These are phyloP conservation scores for Tetrapisispora fleetii DNA, from an alignment of 805 yeast genomes.

Conservation along the genomic window DNA sequence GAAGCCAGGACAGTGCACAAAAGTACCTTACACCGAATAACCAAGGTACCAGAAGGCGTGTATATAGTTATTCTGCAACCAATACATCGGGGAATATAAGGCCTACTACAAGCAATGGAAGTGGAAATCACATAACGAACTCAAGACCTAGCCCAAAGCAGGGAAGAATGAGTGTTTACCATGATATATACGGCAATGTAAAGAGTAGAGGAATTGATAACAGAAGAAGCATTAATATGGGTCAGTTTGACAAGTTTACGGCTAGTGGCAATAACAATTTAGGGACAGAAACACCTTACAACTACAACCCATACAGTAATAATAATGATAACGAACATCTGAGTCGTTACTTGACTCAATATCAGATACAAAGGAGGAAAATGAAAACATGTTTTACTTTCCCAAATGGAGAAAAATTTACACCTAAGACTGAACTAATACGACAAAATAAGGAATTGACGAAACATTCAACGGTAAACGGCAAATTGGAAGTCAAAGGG, in stretches of 20 bases:
- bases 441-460: not conserved
- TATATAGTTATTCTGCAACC: not conserved
- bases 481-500: not conserved
- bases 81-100: not conserved
- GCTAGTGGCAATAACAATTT: not conserved
- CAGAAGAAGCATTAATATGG: not conserved
- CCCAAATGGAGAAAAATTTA: conserved; percentile 28
- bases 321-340: not conserved
- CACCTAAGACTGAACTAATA: conserved; percentile 15
- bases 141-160: not conserved
- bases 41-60: not conserved
- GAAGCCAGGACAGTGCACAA: not conserved
- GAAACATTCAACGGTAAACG: not conserved
- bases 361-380: conserved; percentile 23
- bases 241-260: not conserved
- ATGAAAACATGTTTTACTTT: conserved; percentile 24
- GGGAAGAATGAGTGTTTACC: not conserved
- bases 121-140: not conserved
- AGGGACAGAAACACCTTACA: not conserved
- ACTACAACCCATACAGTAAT: conserved; percentile 1
- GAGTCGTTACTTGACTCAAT: conserved; percentile 15
- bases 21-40: not conserved
- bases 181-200: not conserved
- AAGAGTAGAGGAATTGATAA: not conserved
- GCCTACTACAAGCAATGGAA: not conserved